Conservation (phyloP, 1,284 basidiomycete species). For the Fomes fomentarius region DNA sequence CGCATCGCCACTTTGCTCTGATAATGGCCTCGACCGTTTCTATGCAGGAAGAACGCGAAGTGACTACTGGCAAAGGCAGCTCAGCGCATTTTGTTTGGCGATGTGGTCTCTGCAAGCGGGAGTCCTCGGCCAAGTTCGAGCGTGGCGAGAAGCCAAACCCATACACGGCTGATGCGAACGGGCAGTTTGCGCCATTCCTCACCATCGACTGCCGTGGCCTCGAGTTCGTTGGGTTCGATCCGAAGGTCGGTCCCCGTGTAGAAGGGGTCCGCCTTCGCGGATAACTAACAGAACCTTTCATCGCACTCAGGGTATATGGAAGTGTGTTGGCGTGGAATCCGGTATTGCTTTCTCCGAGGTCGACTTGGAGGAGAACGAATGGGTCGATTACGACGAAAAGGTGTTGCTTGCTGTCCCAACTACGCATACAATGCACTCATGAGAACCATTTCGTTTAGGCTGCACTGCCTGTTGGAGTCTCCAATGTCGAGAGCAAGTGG, state of each 20-base stretch:
- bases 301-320: conserved; percentile 71
- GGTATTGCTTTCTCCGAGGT: conserved; percentile 64
- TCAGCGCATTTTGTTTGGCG: conserved; percentile 81
- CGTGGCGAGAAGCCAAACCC: conserved; percentile 48
- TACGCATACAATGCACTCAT: not conserved
- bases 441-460: conserved; percentile 42
- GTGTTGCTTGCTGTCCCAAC: conserved; percentile 36
- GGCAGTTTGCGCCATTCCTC: conserved; percentile 62
- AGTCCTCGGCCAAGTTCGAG: conserved; percentile 81
- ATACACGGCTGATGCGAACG: conserved; percentile 61
- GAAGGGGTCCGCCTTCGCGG: not conserved
- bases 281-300: conserved; percentile 6
- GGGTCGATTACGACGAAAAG: conserved; percentile 86
- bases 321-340: conserved; percentile 60
- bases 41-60: conserved; percentile 61
- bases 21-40: not conserved
- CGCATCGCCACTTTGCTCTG: not conserved
- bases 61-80: conserved; percentile 66
- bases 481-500: conserved; percentile 65
- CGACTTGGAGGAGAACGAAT: conserved; percentile 66
- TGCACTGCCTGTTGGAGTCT: conserved; percentile 64
- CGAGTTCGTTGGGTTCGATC: conserved; percentile 75
- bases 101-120: conserved; percentile 75
- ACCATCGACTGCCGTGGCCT: conserved; percentile 78
- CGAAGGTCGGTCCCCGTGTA: conserved; percentile 44